Evolutionary conservation across 179 eudicot species (phyloP), one percentile per base, ranked within the genome.

Genomic region (Drosera spatulata): DNA sequence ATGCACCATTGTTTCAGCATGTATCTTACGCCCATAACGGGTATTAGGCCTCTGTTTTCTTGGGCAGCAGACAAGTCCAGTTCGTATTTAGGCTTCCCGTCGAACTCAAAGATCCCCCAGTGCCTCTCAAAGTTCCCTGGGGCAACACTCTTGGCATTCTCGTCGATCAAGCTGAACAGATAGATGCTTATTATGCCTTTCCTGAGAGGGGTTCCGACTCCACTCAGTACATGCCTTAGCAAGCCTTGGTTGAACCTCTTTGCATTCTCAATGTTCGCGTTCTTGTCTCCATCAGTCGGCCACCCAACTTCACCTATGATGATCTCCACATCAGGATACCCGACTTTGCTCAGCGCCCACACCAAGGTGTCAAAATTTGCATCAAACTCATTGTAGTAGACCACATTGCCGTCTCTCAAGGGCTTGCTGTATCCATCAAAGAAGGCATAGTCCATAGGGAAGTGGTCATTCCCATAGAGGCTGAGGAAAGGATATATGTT

Each of bases 61-160:
- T 39, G 44, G 61, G 50, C 55, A 3, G 95, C 99, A 0, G 83
- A 69, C 60, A 86, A 59, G 50, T 89, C 97, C 41, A 90, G 58
- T 48, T 80, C 91, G 45, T 94, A 94, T 44, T 94, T 94, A 0
- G 97, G 91, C 68, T 79, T 85, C 62, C 99, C 99, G 60, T 94
- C 99, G 41, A 73, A 94, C 79, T 94, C 97, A 13, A 90, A 90
- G 0, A 94, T 61, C 12, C 99, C 97, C 99, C 99, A 94, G 15
- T 94, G 99, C 67, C 97, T 78, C 80, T 94, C 99, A 44, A 94
- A 94, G 69, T 75, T 74, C 2, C 99, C 99, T 2, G 99, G 99
- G 0, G 73, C 94, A 61, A 90, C 73, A 67, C 99, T 94, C 65
- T 94, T 94, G 39, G 81, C 67, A 59, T 86, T 70, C 71, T 94